phyloP scores from a whole-genome alignment of 495 filamentous ascomycete species.

The Lasiosphaeriaceae sp. region DNA sequence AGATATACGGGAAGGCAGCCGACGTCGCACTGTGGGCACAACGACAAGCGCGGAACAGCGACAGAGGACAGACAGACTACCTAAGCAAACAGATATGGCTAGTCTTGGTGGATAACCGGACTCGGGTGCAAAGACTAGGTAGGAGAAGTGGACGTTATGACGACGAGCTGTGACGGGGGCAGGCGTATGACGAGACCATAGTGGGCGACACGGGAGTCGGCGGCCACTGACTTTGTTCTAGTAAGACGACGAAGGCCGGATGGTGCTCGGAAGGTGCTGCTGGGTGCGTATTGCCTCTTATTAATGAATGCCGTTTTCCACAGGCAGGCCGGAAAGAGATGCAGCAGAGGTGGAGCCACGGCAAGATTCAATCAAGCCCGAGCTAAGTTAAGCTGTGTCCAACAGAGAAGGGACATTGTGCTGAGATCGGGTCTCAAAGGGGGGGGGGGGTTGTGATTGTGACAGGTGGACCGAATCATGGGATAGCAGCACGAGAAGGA shows the following conservation, averaged over 20 bases:
- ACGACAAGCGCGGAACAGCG: background rate
- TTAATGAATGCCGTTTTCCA: constrained; percentile 10
- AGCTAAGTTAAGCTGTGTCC: constrained; percentile 1
- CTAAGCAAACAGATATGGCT: background rate
- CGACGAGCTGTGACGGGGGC: constrained; percentile 3
- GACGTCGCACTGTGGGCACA: background rate
- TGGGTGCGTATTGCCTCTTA: constrained; percentile 12
- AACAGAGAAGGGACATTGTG: background rate
- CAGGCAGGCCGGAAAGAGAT: constrained; percentile 3
- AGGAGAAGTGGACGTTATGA: constrained; percentile 7
- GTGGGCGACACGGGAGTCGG: constrained; percentile 7
- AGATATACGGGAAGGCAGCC: background rate
- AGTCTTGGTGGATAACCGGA: background rate
- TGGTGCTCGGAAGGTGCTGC: constrained; percentile 4
- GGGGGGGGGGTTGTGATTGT: constrained; percentile 4
- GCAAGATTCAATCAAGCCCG: constrained; percentile 13
- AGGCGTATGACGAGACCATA: constrained; percentile 21
- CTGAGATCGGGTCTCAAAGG: constrained; percentile 5
- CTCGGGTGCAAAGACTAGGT: background rate
- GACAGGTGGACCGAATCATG: constrained; percentile 13
- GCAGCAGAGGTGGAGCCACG: constrained; percentile 14
- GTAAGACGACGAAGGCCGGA: constrained; percentile 5
- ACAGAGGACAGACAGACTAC: background rate
- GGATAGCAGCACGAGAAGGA: background rate
- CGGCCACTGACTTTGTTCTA: background rate